These are phyloP conservation scores for Magnaporthiopsis rhizophila DNA, from an alignment of 2,329 filamentous ascomycete species.

Conservation along the genomic window DNA sequence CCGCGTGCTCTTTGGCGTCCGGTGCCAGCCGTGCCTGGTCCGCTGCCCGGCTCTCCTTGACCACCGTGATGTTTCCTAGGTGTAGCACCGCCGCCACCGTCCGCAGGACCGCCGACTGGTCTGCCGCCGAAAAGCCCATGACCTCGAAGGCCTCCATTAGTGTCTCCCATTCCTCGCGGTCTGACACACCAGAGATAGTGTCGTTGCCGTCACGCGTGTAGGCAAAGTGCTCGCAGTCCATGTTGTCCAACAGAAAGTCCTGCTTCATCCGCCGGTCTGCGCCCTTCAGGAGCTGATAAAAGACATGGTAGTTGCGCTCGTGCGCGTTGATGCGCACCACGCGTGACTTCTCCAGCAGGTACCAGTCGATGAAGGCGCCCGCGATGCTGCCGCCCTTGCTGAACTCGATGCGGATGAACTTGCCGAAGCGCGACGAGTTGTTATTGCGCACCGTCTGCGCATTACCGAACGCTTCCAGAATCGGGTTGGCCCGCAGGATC, in stretches of 20 bases:
- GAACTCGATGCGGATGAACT: constrained; percentile 98
- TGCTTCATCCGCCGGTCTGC: constrained; percentile 66
- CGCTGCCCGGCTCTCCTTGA: constrained; percentile 81
- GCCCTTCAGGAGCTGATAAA: constrained; percentile 89
- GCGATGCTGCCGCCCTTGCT: constrained; percentile 80
- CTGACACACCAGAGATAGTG: constrained; percentile 81
- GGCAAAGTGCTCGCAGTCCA: constrained; percentile 78
- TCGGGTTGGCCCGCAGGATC: constrained; percentile 91
- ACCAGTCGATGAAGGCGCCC: constrained; percentile 98
- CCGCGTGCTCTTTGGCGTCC: constrained; percentile 66
- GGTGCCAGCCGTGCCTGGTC: constrained; percentile 81
- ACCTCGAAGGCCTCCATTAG: constrained; percentile 88
- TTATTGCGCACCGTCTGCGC: constrained; percentile 97
- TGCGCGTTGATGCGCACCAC: constrained; percentile 82
- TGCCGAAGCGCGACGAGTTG: constrained; percentile 96
- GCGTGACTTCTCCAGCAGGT: constrained; percentile 93
- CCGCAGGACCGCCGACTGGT: constrained; percentile 74
- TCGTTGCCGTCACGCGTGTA: constrained; percentile 92
- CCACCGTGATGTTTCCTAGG: constrained; percentile 81
- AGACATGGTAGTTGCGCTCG: constrained; percentile 94
- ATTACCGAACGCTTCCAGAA: constrained; percentile 95
- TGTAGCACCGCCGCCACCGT: constrained; percentile 90
- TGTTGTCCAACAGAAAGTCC: constrained; percentile 65
- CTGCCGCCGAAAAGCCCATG: constrained; percentile 85
- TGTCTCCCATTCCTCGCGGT: constrained; percentile 80